Percentiles rank a stretch among this genome's conserved stretches.
Evolutionary conservation across 164 flowering plant species (phyloP).

Genomic region (Sedum album): DNA sequence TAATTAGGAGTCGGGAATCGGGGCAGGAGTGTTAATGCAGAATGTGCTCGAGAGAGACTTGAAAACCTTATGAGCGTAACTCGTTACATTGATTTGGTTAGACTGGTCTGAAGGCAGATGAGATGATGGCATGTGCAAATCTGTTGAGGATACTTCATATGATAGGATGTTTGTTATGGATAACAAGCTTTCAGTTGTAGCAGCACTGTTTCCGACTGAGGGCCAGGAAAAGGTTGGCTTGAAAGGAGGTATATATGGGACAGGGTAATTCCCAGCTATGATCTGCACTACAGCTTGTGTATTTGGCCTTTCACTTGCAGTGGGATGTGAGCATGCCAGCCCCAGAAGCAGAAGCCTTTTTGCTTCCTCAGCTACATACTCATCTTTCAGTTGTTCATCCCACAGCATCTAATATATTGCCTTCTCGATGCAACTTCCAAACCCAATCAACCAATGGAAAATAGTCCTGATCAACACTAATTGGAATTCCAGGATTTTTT

Average conservation of each 20-base stretch:
- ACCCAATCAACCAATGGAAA: constrained; percentile 50
- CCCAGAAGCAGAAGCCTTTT: constrained; percentile 47
- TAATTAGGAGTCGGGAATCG: background rate
- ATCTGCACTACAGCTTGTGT: constrained; percentile 44
- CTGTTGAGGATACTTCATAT: background rate
- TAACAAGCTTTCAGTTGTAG: background rate
- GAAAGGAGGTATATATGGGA: constrained; percentile 45
- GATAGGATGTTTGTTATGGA: background rate
- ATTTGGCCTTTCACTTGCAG: constrained; percentile 43
- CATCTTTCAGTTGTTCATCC: constrained; percentile 29
- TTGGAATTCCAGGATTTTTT: constrained; percentile 31
- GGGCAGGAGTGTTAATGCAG: background rate
- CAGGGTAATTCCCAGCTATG: constrained; percentile 24
- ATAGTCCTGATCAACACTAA: constrained; percentile 4
- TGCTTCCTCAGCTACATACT: constrained; percentile 39
- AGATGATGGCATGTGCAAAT: background rate
- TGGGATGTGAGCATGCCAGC: constrained; percentile 65
- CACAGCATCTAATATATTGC: constrained; percentile 39
- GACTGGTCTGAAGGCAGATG: too few relatives aligned
- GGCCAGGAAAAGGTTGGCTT: constrained; percentile 67
- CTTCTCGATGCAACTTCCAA: constrained; percentile 58
- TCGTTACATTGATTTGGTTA: background rate
- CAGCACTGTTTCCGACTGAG: constrained; percentile 11
- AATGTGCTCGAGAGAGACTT: background rate
- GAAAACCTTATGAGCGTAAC: background rate